Evolutionary conservation across 805 yeast species (phyloP).

Genomic region (Grigorovia yakushimaensis): DNA sequence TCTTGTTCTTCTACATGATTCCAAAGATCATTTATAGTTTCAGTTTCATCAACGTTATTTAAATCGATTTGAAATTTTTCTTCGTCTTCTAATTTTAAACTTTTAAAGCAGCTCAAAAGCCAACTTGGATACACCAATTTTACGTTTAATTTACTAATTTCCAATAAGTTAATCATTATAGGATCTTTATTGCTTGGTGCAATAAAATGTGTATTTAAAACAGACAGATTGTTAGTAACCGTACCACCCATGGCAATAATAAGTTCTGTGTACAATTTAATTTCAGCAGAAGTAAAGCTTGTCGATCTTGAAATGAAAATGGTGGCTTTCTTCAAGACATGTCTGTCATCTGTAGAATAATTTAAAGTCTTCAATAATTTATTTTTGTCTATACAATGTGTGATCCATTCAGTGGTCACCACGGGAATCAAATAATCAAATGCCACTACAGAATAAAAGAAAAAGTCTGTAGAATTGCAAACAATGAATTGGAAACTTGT

Average conservation of each 20-base stretch:
- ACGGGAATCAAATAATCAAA: conserved; percentile 26
- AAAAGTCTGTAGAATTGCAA: conserved; percentile 14
- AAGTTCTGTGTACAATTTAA: conserved; percentile 53
- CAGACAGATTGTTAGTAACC: conserved; percentile 48
- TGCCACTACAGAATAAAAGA: conserved; percentile 22
- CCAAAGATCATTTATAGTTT: conserved; percentile 11
- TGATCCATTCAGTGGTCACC: conserved; percentile 21
- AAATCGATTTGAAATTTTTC: conserved; percentile 37
- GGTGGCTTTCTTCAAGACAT: conserved; percentile 51
- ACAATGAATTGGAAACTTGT: conserved; percentile 20
- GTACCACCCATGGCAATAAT: conserved; percentile 67
- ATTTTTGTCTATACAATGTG: conserved; percentile 11
- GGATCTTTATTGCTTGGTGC: conserved; percentile 33
- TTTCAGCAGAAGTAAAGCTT: conserved; percentile 46
- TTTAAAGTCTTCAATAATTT: conserved; percentile 18
- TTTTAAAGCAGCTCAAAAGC: conserved; percentile 61
- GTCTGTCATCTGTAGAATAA: conserved; percentile 64
- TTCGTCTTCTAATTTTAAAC: conserved; percentile 43
- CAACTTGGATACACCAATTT: conserved; percentile 68
- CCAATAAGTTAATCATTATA: conserved; percentile 17
- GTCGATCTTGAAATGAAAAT: conserved; percentile 34
- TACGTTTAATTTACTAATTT: conserved; percentile 24
- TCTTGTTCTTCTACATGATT: neutral
- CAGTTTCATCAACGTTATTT: conserved; percentile 4
- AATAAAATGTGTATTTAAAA: conserved; percentile 70